Evolutionary conservation across 306 rosid species (phyloP).

Genomic region (Pyrus betulifolia): DNA sequence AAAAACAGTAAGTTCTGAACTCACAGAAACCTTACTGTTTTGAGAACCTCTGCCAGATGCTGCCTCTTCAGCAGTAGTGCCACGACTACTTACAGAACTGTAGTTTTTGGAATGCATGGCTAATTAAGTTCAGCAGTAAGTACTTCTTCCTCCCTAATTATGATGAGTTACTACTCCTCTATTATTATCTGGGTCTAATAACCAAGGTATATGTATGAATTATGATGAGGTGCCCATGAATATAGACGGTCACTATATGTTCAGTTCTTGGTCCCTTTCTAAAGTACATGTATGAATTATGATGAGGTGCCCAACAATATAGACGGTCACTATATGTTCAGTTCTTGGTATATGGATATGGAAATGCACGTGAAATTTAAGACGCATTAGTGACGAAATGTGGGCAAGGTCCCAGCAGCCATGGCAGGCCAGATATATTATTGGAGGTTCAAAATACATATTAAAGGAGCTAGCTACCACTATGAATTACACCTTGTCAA

Average conservation of each 20-base stretch:
- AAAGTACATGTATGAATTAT: too few species aligned
- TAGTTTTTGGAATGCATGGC: not conserved
- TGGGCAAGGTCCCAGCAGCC: not conserved
- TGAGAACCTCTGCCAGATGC: not conserved
- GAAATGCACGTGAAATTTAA: conserved; percentile 2
- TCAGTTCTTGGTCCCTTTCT: too few species aligned
- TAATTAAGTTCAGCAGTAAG: not conserved
- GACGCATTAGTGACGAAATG: not conserved
- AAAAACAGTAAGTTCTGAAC: not conserved
- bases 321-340: too few species aligned
- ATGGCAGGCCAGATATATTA: not conserved
- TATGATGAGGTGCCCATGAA: not conserved
- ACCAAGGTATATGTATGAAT: not conserved
- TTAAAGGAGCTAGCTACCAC: not conserved
- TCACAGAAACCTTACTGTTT: not conserved
- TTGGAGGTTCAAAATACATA: not conserved
- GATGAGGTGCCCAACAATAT: too few species aligned
- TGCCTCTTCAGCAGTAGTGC: not conserved
- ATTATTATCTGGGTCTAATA: not conserved
- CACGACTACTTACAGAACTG: not conserved
- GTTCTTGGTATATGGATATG: not conserved
- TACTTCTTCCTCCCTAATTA: too few species aligned
- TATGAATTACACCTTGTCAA: not conserved
- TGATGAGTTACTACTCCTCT: not conserved
- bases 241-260: too few species aligned